Conservation (phyloP, 768 basidiomycete species). For the Lactifluus pinguis region DNA sequence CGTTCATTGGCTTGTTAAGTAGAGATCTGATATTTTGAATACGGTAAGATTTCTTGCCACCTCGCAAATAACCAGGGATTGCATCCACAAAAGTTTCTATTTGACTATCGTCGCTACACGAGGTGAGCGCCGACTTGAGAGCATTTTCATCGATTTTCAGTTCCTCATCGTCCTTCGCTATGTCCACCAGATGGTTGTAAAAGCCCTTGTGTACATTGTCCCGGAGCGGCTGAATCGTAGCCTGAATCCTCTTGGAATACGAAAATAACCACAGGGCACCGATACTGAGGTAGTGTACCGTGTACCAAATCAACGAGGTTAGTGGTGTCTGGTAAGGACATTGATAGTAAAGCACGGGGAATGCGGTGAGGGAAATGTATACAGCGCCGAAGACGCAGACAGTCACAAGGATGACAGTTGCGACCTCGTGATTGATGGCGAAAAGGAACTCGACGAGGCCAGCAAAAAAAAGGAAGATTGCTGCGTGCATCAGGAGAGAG, state of each 20-base stretch:
- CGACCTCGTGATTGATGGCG: neutral
- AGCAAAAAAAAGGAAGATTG: neutral
- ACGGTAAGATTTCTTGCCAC: neutral
- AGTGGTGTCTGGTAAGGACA: neutral
- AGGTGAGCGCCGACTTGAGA: neutral
- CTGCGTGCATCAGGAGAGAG: neutral
- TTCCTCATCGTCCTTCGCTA: too few relatives aligned
- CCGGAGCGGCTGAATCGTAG: neutral
- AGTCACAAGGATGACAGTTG: neutral
- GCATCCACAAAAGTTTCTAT: neutral
- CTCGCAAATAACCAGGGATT: neutral
- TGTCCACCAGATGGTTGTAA: neutral
- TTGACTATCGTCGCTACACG: neutral
- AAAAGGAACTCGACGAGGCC: constrained; percentile 1
- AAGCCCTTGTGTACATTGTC: neutral
- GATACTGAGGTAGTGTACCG: neutral
- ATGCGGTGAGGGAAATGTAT: neutral
- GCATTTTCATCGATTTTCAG: neutral
- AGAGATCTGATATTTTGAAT: neutral
- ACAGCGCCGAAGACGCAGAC: neutral
- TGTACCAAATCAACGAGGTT: neutral
- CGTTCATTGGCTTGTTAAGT: neutral
- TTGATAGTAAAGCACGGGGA: neutral
- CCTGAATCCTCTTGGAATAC: neutral
- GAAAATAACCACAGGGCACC: neutral